Evolutionary conservation across 257 asterid species (phyloP).

Genomic region (Forsythia viridissima): DNA sequence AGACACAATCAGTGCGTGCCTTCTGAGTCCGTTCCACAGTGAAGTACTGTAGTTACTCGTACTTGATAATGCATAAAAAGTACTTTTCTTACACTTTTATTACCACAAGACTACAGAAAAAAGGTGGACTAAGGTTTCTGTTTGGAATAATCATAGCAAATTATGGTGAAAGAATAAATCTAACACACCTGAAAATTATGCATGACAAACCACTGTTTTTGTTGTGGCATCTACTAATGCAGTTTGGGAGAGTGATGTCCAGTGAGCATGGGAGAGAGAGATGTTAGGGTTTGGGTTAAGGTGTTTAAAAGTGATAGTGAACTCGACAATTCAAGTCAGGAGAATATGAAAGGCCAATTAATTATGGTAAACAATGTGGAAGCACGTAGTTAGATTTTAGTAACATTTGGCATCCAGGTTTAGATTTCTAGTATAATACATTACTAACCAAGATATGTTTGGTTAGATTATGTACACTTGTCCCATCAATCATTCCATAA

Average conservation of each 20-base stretch:
- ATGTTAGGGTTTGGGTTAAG: not conserved
- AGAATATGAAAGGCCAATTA: not conserved
- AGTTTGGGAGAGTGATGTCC: not conserved
- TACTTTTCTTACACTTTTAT: not conserved
- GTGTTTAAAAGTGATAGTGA: not conserved
- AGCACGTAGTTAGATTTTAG: constrained; percentile 1
- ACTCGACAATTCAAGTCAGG: not conserved
- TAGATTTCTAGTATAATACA: not conserved
- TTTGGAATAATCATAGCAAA: not conserved
- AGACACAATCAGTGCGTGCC: not conserved
- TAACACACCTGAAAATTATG: not conserved
- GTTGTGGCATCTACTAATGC: not conserved
- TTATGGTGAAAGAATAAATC: not conserved
- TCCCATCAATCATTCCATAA: not conserved
- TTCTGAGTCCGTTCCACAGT: not conserved
- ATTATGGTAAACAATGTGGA: not conserved
- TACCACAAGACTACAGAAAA: not conserved
- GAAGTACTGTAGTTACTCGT: not conserved
- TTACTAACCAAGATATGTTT: not conserved
- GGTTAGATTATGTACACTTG: not conserved
- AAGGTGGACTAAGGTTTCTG: not conserved
- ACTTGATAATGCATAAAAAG: not conserved
- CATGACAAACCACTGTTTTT: not conserved
- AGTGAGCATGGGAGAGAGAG: not conserved
- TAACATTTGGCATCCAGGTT: not conserved